A percentile compares a stretch with the other conserved stretches of the same genome.
Conservation (phyloP, 768 basidiomycete genomes). For the Xanthoconium stramineum region DNA sequence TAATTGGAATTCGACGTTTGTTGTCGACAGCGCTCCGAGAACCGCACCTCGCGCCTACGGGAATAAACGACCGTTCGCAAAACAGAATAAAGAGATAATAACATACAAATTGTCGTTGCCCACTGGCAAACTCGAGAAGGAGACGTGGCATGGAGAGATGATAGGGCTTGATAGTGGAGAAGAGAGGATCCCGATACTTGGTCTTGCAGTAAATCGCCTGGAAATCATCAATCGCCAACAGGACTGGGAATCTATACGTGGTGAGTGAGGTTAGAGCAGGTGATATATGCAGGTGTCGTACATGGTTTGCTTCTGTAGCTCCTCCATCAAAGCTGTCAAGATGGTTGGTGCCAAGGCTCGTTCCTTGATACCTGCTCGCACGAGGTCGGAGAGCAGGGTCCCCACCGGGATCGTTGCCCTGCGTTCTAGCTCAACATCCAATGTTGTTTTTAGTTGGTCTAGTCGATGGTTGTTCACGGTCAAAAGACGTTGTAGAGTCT, state of each 20-base stretch:
- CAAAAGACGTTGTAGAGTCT: constrained; percentile 59
- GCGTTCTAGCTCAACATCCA: constrained; percentile 46
- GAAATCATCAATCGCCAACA: constrained; percentile 86
- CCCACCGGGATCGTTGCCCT: constrained; percentile 45
- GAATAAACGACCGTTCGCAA: neutral
- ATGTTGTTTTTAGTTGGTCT: constrained; percentile 37
- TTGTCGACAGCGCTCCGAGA: constrained; percentile 63
- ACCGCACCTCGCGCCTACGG: constrained; percentile 65
- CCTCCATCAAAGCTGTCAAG: constrained; percentile 55
- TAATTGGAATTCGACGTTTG: constrained; percentile 55
- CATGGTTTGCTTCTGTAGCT: constrained; percentile 63
- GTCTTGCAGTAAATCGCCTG: constrained; percentile 73
- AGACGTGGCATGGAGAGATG: constrained; percentile 78
- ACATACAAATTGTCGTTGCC: constrained; percentile 64
- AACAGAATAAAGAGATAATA: neutral
- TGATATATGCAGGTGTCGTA: constrained; percentile 35
- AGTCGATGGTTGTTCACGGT: constrained; percentile 54
- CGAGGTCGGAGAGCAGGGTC: constrained; percentile 50
- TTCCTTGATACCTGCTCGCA: constrained; percentile 56
- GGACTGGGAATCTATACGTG: constrained; percentile 59
- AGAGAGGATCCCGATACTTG: constrained; percentile 72
- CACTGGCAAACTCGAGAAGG: constrained; percentile 76
- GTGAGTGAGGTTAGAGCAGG: neutral
- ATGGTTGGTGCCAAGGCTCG: constrained; percentile 50
- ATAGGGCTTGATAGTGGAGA: constrained; percentile 62